Evolutionary conservation across 2,329 filamentous ascomycete genomes (phyloP), one percentile per base, ranked within the genome.

Genomic region (Tetracladium maxilliforme): DNA sequence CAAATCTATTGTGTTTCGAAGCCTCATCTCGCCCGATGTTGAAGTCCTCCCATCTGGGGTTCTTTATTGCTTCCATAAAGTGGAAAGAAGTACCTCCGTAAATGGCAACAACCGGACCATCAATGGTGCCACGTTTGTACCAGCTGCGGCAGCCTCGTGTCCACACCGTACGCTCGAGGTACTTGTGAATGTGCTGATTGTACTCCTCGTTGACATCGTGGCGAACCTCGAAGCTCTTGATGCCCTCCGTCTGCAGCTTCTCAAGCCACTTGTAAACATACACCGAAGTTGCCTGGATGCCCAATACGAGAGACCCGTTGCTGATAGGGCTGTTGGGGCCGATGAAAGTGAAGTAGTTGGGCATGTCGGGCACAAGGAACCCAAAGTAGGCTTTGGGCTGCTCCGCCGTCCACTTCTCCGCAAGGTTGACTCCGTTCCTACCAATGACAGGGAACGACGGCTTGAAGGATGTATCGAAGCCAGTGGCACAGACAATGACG

Each of bases 11-110:
- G 3, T 46, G 44, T 42, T 0, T 61, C 39, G 24, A 64, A 58
- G 37, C 56, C 47, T 33, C 61, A 65, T 29, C 62, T 52, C 42
- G 24, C 7, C 41, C 39, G 24, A 29, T 39, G 11, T 40, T 35
- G 19, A 51, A 70, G 27, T 70, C 64, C 37, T 69, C 64, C 60
- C 63, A 68, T 7, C 63, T 42, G 3, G 62, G 62, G n/a, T 63
- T 51, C 13, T 54, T 45, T 30, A 66, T 54, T 6, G 40, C 38
- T 34, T 59, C 54, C 13, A 68, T 47, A 56, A 64, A 64, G 31
- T 61, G 54, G 39, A 64, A 58, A 5, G 40, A 64, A 64, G 36
- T 65, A 59, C 25, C 41, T 5, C 35, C 32, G 35, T 41, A 60
- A 22, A 66, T 40, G 4, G 57, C 60, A 6, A 51, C 56, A 13